These are phyloP conservation scores for Silene noctiflora DNA, from an alignment of 179 eudicot genomes.

Conservation along the genomic window DNA sequence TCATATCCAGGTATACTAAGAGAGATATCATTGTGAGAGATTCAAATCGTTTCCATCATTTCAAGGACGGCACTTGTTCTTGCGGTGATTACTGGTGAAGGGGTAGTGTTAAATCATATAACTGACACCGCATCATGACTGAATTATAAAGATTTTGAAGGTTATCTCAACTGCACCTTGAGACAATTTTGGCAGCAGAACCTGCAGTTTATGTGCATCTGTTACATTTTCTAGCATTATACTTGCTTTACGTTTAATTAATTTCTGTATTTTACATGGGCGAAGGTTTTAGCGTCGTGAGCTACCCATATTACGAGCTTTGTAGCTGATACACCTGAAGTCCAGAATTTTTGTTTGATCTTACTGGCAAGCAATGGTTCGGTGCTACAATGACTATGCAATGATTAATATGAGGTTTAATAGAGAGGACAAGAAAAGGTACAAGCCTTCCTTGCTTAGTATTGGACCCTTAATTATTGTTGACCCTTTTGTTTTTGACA, in stretches of 20 bases:
- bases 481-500: background rate
- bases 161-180: background rate
- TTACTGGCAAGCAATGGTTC: background rate
- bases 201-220: background rate
- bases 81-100: conserved; percentile 47
- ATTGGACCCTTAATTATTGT: background rate
- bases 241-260: background rate
- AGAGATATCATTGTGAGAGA: conserved; percentile 49
- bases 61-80: conserved; percentile 45
- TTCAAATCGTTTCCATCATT: conserved; percentile 48
- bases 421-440: background rate
- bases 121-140: background rate
- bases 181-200: background rate
- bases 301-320: background rate
- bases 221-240: background rate
- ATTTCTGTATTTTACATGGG: background rate
- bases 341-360: background rate
- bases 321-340: background rate
- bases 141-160: background rate
- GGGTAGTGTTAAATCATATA: background rate
- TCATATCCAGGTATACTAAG: conserved; percentile 33
- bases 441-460: background rate
- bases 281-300: background rate
- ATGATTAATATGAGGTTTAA: background rate
- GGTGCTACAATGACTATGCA: background rate